These are phyloP conservation scores for Phanerochaete carnosa DNA, from an alignment of 768 basidiomycete species.

Conservation along the genomic window DNA sequence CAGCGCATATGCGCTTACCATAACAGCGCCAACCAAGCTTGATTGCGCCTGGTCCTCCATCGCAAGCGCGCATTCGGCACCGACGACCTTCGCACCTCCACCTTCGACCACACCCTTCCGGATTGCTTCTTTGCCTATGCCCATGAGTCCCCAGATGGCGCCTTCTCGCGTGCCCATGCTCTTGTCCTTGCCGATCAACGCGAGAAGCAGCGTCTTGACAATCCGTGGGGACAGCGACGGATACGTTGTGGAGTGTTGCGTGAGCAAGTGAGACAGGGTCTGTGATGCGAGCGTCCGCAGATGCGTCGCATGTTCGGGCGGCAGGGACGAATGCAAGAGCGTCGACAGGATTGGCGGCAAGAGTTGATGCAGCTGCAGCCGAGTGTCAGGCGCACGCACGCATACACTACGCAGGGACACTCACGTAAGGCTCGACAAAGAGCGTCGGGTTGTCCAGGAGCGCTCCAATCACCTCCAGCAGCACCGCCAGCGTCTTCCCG, in stretches of 20 bases:
- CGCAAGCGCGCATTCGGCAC: conserved; percentile 50
- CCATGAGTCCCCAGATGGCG: conserved; percentile 82
- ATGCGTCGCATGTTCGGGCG: conserved; percentile 62
- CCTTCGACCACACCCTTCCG: conserved; percentile 80
- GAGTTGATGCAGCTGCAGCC: conserved; percentile 83
- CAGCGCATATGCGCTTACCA: conserved; percentile 41
- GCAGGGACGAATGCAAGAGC: conserved; percentile 84
- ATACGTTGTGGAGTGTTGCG: conserved; percentile 84
- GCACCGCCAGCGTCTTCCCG: conserved; percentile 70
- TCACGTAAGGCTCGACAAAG: conserved; percentile 94
- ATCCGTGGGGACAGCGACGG: conserved; percentile 84
- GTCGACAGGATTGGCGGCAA: conserved; percentile 90
- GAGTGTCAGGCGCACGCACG: neutral
- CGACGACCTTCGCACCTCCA: conserved; percentile 73
- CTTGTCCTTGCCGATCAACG: conserved; percentile 71
- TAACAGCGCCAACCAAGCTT: conserved; percentile 53
- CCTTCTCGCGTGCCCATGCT: conserved; percentile 84
- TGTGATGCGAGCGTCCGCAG: conserved; percentile 82
- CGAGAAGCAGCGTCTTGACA: conserved; percentile 89
- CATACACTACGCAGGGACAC: conserved; percentile 28
- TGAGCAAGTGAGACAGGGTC: conserved; percentile 77
- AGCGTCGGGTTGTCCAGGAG: conserved; percentile 83
- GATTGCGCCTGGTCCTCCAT: conserved; percentile 33
- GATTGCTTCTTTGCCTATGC: conserved; percentile 82
- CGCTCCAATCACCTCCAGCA: conserved; percentile 82